These are phyloP conservation scores for Bidens hawaiensis DNA, from an alignment of 140 eudicot genomes.

Conservation along the genomic window DNA sequence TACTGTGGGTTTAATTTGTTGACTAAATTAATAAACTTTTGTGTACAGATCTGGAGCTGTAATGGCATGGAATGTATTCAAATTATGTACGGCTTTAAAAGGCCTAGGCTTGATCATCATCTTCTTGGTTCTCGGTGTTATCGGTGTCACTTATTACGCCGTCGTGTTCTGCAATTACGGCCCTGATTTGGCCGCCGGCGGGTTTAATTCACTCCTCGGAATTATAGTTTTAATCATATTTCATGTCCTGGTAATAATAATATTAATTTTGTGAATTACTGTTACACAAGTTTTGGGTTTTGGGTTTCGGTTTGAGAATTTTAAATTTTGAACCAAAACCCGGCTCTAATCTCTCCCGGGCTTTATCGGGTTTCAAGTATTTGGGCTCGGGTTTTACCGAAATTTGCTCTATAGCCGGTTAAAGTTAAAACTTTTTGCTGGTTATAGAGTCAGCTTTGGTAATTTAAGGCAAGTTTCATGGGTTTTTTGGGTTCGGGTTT, in stretches of 20 bases:
- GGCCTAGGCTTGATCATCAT: conserved; percentile 97
- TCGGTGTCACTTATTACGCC: conserved; percentile 89
- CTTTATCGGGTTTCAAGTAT: no score
- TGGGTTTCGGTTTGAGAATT: no score
- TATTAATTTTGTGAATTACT: neutral
- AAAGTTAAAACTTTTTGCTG: no score
- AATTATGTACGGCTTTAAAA: conserved; percentile 79
- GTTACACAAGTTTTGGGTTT: neutral
- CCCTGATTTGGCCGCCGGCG: conserved; percentile 68
- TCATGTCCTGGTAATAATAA: conserved; percentile 72
- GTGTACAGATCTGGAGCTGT: conserved; percentile 97
- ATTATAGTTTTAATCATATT: conserved; percentile 55
- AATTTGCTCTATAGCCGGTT: no score
- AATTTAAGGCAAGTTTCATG: no score
- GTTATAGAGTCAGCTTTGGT: no score
- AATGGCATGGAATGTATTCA: conserved; percentile 99
- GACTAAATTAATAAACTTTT: no score
- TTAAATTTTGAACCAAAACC: neutral
- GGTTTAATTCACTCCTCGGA: conserved; percentile 58
- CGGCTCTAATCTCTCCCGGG: no score
- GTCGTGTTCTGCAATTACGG: conserved; percentile 77
- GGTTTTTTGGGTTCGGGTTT: no score
- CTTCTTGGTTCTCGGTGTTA: conserved; percentile 78
- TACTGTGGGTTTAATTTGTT: conserved; percentile 2
- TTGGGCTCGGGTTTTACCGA: no score